These are phyloP conservation scores for Solanum okadae DNA, from an alignment of 257 asterid species.

Conservation along the genomic window DNA sequence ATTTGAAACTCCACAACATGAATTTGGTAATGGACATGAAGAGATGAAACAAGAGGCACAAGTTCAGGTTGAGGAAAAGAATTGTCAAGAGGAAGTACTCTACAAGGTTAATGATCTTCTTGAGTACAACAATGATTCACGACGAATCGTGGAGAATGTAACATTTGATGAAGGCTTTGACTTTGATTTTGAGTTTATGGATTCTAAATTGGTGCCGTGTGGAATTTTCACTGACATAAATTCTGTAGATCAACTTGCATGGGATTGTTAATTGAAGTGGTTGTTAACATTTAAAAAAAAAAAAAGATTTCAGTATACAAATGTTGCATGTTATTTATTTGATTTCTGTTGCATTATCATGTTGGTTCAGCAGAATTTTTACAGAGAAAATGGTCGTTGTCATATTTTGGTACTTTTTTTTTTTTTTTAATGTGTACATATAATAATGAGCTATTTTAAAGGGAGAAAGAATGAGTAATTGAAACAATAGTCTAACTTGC, in stretches of 20 bases:
- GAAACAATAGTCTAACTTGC: neutral
- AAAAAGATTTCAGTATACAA: neutral
- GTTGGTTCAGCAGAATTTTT: neutral
- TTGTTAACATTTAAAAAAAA: too few species aligned
- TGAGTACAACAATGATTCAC: neutral
- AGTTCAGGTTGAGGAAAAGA: conserved; percentile 4
- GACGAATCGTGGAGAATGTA: conserved; percentile 1
- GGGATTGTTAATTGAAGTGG: conserved; percentile 30
- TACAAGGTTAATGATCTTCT: neutral
- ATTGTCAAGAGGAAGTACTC: conserved; percentile 1
- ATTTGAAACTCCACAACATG: neutral
- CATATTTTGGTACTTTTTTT: neutral
- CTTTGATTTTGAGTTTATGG: conserved; percentile 51
- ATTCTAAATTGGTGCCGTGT: conserved; percentile 36
- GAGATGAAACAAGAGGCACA: neutral
- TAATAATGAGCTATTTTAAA: neutral
- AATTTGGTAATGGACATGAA: conserved; percentile 1
- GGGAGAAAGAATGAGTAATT: neutral
- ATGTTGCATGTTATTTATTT: neutral
- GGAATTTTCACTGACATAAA: conserved; percentile 24
- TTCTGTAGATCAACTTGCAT: conserved; percentile 53
- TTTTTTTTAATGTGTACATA: neutral
- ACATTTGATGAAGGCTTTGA: conserved; percentile 26
- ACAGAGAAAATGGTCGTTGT: neutral
- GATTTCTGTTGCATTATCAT: neutral